Base-by-base conservation (phyloP, 345 rosid genomes). In the Eucalyptus grandis region DNA sequence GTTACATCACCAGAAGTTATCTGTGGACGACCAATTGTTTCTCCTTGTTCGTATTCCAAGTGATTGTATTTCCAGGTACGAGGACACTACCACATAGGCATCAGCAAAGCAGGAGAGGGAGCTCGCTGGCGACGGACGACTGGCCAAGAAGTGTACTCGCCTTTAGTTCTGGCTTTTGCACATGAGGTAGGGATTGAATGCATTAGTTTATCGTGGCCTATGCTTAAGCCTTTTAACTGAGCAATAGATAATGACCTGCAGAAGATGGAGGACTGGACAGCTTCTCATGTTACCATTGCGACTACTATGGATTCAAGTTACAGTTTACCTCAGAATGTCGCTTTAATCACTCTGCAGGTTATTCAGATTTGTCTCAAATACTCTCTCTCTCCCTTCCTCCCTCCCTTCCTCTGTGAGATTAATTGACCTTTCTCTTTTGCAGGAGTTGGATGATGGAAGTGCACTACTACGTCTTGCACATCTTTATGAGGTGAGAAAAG, bases 381-480 rank as follows among this genome's bases (percentile, higher is more conserved):
- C 16, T 77, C 47, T 11, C 30, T 10, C 62, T 19, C 30, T 56
- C 62, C 6, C 62, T 56, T 11, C 62, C 62, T 56, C 62, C 62
- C 62, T 56, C 62, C 62, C 62, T 56, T 56, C 13, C 81, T 77
- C 27, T 77, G 2, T 4, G 9, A 40, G 83, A 77, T 40, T 77
- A 10, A 77, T 19, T 40, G 47, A 21, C 27, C 46, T 77, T 56
- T 54, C 51, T 91, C 47, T 88, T 88, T 88, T 89, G 87, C 93
- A 96, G 95, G 97, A 95, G 92, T 86, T 95, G 87, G 96, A 95
- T 62, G 95, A 91, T n/a, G 94, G 93, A 88, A 93, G 92, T n/a
- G 95, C 94, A 65, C 98, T 97, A 56, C 92, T 97, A 87, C 97
- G 98, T 37, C 89, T 97, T 31, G 98, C 98, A 54, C 99, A 97